Conservation (phyloP, 495 filamentous ascomycete species). For the Ascodesmis nigricans region DNA sequence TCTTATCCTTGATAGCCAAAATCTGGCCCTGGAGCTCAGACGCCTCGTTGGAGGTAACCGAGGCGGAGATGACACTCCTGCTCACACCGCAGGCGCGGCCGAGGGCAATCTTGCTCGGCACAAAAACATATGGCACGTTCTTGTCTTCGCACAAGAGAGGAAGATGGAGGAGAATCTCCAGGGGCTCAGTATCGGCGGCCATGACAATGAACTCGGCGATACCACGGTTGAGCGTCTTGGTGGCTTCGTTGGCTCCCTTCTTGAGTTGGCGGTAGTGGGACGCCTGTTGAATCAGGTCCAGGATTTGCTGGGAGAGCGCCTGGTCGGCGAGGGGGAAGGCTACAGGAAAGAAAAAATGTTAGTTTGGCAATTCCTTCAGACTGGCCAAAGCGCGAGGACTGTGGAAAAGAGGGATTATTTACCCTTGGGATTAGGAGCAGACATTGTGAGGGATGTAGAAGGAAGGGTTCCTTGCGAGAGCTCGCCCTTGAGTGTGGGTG, state of each 20-base stretch:
- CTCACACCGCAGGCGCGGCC: constrained; percentile 70
- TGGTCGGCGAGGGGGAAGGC: constrained; percentile 84
- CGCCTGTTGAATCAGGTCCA: constrained; percentile 76
- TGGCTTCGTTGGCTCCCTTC: constrained; percentile 61
- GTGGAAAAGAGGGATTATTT: background rate
- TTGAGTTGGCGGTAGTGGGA: constrained; percentile 68
- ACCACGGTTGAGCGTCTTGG: constrained; percentile 77
- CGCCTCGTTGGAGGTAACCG: constrained; percentile 84
- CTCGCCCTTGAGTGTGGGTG: constrained; percentile 20
- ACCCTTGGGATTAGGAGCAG: constrained; percentile 18
- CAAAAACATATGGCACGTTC: constrained; percentile 51
- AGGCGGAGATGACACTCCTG: constrained; percentile 64
- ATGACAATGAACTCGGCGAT: constrained; percentile 72
- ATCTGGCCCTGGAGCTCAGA: constrained; percentile 73
- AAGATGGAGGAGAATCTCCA: constrained; percentile 82
- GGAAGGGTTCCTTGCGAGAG: constrained; percentile 22
- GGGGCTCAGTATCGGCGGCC: constrained; percentile 63
- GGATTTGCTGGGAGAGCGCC: constrained; percentile 51
- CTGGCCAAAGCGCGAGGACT: background rate
- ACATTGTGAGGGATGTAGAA: constrained; percentile 10
- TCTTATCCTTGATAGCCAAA: constrained; percentile 69
- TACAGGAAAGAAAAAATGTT: constrained; percentile 19
- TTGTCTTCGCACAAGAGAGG: constrained; percentile 75
- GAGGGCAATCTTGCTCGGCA: constrained; percentile 44
- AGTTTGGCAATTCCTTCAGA: constrained; percentile 3